These are phyloP conservation scores for Craspedostauros australis DNA, from an alignment of 108 stramenopile species.

Conservation along the genomic window DNA sequence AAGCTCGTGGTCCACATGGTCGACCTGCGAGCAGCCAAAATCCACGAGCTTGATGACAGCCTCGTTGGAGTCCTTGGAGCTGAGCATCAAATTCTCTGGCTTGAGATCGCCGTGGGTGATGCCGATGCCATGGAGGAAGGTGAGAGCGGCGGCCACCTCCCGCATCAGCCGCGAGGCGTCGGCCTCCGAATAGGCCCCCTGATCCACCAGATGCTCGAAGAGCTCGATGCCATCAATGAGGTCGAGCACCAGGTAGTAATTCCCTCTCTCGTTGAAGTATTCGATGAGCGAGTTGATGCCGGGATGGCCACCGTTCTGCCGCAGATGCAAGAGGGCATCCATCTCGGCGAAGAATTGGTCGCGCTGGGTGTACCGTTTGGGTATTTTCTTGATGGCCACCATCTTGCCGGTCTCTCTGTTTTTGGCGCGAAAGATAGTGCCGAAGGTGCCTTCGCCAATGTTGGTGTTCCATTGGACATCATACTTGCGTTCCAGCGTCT, in stretches of 20 bases:
- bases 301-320: slow-evolving; percentile 70
- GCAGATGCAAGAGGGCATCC: slow-evolving; percentile 68
- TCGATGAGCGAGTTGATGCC: slow-evolving; percentile 64
- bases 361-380: slow-evolving; percentile 67
- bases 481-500: slow-evolving; percentile 9
- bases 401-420: slow-evolving; percentile 39
- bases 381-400: slow-evolving; percentile 75
- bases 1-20: slow-evolving; percentile 6
- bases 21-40: slow-evolving; percentile 75
- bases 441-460: slow-evolving; percentile 63
- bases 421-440: slow-evolving; percentile 58
- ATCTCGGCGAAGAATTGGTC: slow-evolving; percentile 67
- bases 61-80: slow-evolving; percentile 38
- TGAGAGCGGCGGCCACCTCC: slow-evolving; percentile 65
- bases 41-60: slow-evolving; percentile 73
- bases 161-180: slow-evolving; percentile 61
- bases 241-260: slow-evolving; percentile 74
- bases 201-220: slow-evolving; percentile 73
- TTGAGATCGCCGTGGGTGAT: slow-evolving; percentile 77
- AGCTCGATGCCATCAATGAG: slow-evolving; percentile 71
- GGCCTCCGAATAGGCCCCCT: slow-evolving; percentile 70
- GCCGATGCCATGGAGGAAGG: slow-evolving; percentile 67
- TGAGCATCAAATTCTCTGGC: slow-evolving; percentile 76
- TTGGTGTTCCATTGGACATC: slow-evolving; percentile 23
- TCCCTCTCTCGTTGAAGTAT: slow-evolving; percentile 56